phyloP scores from a whole-genome alignment of 139 green algal genomes.

The Closterium sp. region DNA sequence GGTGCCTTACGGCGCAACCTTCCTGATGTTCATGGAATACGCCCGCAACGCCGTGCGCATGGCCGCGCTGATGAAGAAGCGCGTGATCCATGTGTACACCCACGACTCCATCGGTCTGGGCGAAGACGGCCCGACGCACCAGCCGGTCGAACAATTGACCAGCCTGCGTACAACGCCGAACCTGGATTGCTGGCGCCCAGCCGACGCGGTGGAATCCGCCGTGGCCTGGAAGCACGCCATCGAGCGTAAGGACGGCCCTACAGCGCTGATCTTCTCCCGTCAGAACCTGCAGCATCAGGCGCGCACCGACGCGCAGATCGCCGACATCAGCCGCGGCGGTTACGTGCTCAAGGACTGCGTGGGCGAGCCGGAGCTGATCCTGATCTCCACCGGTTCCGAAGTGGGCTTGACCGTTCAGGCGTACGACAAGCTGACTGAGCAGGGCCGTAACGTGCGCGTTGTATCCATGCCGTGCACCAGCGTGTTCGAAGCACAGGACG shows the following conservation, averaged over 20 bases:
- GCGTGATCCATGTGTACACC: slow-evolving; percentile 91
- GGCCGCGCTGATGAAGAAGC: slow-evolving; percentile 78
- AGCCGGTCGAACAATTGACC: slow-evolving; percentile 89
- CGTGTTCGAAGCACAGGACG: slow-evolving; percentile 87
- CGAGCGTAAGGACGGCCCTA: slow-evolving; percentile 64
- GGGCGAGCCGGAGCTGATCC: too few relatives aligned
- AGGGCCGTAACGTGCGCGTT: slow-evolving; percentile 77
- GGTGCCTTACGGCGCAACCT: slow-evolving; percentile 95
- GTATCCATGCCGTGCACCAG: slow-evolving; percentile 94
- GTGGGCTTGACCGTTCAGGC: too few relatives aligned
- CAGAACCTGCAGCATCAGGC: slow-evolving; percentile 91
- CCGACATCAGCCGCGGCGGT: too few relatives aligned
- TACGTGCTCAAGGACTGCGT: too few relatives aligned
- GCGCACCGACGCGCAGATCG: too few relatives aligned
- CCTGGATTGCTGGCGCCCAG: too few relatives aligned
- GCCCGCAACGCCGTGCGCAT: slow-evolving; percentile 93
- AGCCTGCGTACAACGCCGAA: slow-evolving; percentile 95
- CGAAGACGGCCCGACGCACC: slow-evolving; percentile 96
- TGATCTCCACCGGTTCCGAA: too few relatives aligned
- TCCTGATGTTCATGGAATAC: slow-evolving; percentile 99
- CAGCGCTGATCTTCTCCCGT: slow-evolving; percentile 84
- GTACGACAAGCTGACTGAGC: too few relatives aligned
- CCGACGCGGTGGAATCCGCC: slow-evolving; percentile 89
- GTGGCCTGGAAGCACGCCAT: too few relatives aligned
- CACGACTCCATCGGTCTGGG: slow-evolving; percentile 98